Evolutionary conservation across 2,329 filamentous ascomycete genomes (phyloP).

Genomic region (Colletotrichum destructivum): DNA sequence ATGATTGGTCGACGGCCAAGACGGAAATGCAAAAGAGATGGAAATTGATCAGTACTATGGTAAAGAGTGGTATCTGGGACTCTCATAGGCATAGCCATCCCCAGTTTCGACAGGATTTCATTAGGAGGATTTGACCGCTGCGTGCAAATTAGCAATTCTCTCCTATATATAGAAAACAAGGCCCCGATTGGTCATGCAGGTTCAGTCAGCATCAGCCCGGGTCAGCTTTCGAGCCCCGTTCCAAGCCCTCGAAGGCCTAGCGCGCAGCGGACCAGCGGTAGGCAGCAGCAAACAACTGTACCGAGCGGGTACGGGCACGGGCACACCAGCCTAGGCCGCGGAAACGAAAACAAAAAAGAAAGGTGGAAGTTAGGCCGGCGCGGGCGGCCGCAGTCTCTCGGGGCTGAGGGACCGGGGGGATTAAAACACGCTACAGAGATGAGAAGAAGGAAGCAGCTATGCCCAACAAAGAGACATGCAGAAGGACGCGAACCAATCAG

Average conservation of each 20-base stretch:
- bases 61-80: no score
- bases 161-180: constrained; percentile 18
- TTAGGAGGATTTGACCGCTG: background rate
- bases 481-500: background rate
- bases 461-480: background rate
- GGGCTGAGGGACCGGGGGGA: background rate
- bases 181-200: constrained; percentile 1
- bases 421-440: no score
- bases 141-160: background rate
- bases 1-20: background rate
- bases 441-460: constrained; percentile 3
- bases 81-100: background rate
- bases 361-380: background rate
- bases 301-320: background rate
- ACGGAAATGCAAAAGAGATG: background rate
- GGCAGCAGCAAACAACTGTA: constrained; percentile 3
- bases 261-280: background rate
- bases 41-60: background rate
- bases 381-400: background rate
- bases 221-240: background rate
- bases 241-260: background rate
- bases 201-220: background rate
- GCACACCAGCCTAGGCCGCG: background rate
- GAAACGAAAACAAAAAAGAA: background rate
- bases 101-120: no score